These are phyloP conservation scores for Linnemannia schmuckeri DNA, from an alignment of 192 early-diverging fungal species.

Conservation along the genomic window DNA sequence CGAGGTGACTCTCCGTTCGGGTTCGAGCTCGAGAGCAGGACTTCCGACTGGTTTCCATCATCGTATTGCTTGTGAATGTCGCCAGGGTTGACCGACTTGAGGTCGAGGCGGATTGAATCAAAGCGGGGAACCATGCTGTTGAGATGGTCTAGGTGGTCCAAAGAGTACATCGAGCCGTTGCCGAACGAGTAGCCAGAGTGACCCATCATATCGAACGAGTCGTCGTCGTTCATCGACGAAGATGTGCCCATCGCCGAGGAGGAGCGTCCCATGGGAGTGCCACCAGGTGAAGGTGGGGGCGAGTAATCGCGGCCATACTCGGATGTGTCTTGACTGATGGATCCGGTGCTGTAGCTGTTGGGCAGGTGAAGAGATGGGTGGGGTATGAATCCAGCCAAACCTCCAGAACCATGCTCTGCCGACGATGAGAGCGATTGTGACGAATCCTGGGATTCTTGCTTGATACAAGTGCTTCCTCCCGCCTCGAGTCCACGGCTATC, in stretches of 20 bases:
- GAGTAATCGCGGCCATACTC: constrained; percentile 50
- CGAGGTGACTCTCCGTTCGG: constrained; percentile 50
- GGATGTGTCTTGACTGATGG: constrained; percentile 36
- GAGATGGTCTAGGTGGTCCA: constrained; percentile 45
- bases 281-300: constrained; percentile 40
- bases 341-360: constrained; percentile 29
- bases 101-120: constrained; percentile 45
- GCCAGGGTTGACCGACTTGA: constrained; percentile 48
- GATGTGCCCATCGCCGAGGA: constrained; percentile 33
- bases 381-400: constrained; percentile 42
- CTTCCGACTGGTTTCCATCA: constrained; percentile 17
- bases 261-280: constrained; percentile 18
- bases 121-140: constrained; percentile 48
- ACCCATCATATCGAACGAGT: constrained; percentile 53
- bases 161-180: constrained; percentile 45
- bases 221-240: constrained; percentile 47
- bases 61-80: constrained; percentile 49
- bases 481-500: constrained; percentile 21
- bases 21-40: constrained; percentile 24
- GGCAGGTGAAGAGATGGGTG: constrained; percentile 42
- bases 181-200: constrained; percentile 41
- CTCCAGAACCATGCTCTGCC: neutral
- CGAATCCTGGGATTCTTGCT: constrained; percentile 47
- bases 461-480: constrained; percentile 12
- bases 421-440: neutral